phyloP scores from a whole-genome alignment of 1,284 basidiomycete genomes.

The Papiliotrema terrestris region DNA sequence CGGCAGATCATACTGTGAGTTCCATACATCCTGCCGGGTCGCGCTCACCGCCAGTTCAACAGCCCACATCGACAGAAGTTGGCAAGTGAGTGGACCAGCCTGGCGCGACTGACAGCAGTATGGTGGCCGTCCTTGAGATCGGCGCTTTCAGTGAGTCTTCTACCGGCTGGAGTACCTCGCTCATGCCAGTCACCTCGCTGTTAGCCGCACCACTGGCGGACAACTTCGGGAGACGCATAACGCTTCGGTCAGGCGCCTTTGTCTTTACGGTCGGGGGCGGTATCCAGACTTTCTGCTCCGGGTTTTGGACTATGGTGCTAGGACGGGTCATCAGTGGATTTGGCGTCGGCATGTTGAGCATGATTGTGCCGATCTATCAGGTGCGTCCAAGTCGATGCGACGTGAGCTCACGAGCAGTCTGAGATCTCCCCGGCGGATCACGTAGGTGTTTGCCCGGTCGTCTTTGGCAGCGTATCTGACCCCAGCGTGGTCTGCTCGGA shows the following conservation, averaged over 20 bases:
- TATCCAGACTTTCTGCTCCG: slow-evolving; percentile 81
- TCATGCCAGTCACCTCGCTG: slow-evolving; percentile 71
- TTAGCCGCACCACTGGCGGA: slow-evolving; percentile 86
- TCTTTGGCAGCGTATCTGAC: slow-evolving; percentile 11
- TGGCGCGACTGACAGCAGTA: slow-evolving; percentile 53
- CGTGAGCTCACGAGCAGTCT: slow-evolving; percentile 54
- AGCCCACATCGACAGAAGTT: slow-evolving; percentile 60
- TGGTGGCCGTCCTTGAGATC: slow-evolving; percentile 89
- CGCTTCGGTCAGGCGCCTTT: slow-evolving; percentile 79
- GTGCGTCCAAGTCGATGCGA: slow-evolving; percentile 10
- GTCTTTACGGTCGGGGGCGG: slow-evolving; percentile 86
- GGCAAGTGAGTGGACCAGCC: slow-evolving; percentile 42
- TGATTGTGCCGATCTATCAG: slow-evolving; percentile 93
- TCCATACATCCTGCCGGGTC: slow-evolving; percentile 43
- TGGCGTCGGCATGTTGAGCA: slow-evolving; percentile 89
- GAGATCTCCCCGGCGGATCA: slow-evolving; percentile 94
- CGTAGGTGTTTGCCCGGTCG: slow-evolving; percentile 53
- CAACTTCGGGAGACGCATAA: slow-evolving; percentile 78
- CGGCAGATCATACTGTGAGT: slow-evolving; percentile 23
- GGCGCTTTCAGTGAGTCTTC: slow-evolving; percentile 74
- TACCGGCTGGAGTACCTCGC: not conserved
- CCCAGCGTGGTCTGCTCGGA: slow-evolving; percentile 78
- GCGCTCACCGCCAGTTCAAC: slow-evolving; percentile 54
- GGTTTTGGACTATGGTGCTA: slow-evolving; percentile 80
- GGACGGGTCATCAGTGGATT: slow-evolving; percentile 86